These are phyloP conservation scores for Agastache rugosa DNA, from an alignment of 257 asterid genomes.

Conservation along the genomic window DNA sequence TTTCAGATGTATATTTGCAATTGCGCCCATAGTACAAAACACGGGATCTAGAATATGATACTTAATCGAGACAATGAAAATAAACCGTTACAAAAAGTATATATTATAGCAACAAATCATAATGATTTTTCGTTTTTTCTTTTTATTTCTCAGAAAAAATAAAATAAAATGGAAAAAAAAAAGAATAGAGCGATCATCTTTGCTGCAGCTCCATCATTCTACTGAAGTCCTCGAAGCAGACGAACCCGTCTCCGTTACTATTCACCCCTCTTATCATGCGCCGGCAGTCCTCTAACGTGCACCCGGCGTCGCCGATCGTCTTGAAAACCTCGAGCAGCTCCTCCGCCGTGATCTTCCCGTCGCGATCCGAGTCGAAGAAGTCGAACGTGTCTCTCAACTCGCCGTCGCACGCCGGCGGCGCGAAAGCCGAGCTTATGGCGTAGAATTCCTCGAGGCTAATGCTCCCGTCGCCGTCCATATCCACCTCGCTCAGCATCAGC, in stretches of 20 bases:
- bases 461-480: conserved; percentile 55
- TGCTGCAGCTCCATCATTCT: conserved; percentile 55
- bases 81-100: background rate
- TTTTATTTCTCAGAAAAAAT: background rate
- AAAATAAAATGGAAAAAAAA: background rate
- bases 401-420: conserved; percentile 51
- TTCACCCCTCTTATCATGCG: conserved; percentile 54
- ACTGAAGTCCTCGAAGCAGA: conserved; percentile 57
- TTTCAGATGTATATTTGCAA: background rate
- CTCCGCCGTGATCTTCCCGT: conserved; percentile 59
- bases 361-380: conserved; percentile 58
- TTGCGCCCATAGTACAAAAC: background rate
- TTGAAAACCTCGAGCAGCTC: conserved; percentile 49
- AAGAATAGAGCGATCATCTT: background rate
- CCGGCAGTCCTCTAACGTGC: conserved; percentile 65
- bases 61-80: background rate
- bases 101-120: background rate
- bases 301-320: conserved; percentile 48
- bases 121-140: background rate
- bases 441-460: conserved; percentile 58
- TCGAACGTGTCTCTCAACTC: conserved; percentile 57
- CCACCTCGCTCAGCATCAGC: conserved; percentile 50
- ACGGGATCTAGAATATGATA: background rate
- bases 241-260: conserved; percentile 52
- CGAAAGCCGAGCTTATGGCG: conserved; percentile 57